Evolutionary conservation across 2,329 filamentous ascomycete genomes (phyloP).

Genomic region (Epichloe festucae): DNA sequence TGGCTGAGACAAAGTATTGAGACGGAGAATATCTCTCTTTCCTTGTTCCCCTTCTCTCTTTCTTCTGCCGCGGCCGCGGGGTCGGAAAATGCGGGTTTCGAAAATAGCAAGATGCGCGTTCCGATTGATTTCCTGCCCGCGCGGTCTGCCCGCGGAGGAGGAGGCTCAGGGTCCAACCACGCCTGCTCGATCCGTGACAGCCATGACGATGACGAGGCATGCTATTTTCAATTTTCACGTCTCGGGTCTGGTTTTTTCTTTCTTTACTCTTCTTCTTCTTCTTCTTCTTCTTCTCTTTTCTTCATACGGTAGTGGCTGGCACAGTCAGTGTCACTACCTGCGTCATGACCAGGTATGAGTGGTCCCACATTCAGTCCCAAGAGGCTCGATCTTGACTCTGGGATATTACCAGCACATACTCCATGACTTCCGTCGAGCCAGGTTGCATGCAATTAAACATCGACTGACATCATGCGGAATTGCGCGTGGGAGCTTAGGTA

Average conservation of each 20-base stretch:
- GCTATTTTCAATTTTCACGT: background rate
- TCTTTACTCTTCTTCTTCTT: too few relatives aligned
- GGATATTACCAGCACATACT: background rate
- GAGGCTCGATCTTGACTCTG: background rate
- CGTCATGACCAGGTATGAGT: background rate
- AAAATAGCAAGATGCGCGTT: background rate
- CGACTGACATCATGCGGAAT: too few relatives aligned
- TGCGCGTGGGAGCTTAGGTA: too few relatives aligned
- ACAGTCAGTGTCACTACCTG: background rate
- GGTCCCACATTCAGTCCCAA: too few relatives aligned
- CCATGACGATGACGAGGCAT: background rate
- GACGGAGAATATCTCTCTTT: background rate
- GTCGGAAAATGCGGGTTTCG: background rate
- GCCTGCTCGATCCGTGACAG: background rate
- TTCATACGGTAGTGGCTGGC: background rate
- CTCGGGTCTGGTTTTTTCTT: too few relatives aligned
- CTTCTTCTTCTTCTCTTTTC: too few relatives aligned
- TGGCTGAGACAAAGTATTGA: constrained; percentile 2
- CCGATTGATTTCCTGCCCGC: background rate
- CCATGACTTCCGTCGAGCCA: background rate
- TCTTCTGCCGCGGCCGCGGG: background rate
- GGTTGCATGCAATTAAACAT: background rate
- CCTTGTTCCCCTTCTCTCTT: background rate
- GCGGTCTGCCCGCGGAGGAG: background rate
- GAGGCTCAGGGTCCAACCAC: background rate